phyloP scores from a whole-genome alignment of 2,329 filamentous ascomycete genomes.

The Neofusicoccum ribis region DNA sequence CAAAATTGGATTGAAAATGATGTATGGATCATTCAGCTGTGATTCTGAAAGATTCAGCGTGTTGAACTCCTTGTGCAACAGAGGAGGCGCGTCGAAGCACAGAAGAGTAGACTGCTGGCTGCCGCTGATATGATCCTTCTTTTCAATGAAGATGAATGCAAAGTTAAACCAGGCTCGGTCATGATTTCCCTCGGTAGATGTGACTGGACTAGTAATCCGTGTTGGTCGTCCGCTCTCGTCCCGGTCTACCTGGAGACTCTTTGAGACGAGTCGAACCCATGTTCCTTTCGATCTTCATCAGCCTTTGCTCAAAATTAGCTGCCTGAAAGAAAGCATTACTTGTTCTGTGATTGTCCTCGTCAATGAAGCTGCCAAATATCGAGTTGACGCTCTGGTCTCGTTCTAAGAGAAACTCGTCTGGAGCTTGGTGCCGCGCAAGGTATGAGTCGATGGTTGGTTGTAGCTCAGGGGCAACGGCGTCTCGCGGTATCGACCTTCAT shows the following conservation, averaged over 20 bases:
- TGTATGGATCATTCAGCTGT: not conserved
- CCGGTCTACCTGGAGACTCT: not conserved
- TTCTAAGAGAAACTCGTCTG: not conserved
- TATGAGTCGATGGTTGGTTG: not conserved
- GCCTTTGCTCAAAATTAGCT: not conserved
- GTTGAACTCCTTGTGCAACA: slow-evolving; percentile 25
- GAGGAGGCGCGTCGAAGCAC: slow-evolving; percentile 30
- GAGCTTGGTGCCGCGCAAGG: not conserved
- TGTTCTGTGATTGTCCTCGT: not conserved
- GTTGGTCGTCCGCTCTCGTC: not conserved
- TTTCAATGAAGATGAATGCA: not conserved
- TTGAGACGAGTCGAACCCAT: not conserved
- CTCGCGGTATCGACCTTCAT: not conserved
- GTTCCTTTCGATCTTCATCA: not conserved
- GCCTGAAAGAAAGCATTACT: not conserved
- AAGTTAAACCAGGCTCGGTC: slow-evolving; percentile 1
- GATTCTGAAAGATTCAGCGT: not conserved
- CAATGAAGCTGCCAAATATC: not conserved
- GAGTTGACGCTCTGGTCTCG: not conserved
- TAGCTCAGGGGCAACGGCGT: not conserved
- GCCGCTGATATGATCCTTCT: not conserved
- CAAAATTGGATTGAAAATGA: slow-evolving; percentile 21
- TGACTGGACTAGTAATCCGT: not conserved
- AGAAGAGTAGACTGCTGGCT: slow-evolving; percentile 25
- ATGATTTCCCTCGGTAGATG: not conserved